A percentile compares a stretch with the other conserved stretches of the same genome.
Conservation (phyloP, 2,329 filamentous ascomycete genomes). For the Trichophyton schoenleinii region DNA sequence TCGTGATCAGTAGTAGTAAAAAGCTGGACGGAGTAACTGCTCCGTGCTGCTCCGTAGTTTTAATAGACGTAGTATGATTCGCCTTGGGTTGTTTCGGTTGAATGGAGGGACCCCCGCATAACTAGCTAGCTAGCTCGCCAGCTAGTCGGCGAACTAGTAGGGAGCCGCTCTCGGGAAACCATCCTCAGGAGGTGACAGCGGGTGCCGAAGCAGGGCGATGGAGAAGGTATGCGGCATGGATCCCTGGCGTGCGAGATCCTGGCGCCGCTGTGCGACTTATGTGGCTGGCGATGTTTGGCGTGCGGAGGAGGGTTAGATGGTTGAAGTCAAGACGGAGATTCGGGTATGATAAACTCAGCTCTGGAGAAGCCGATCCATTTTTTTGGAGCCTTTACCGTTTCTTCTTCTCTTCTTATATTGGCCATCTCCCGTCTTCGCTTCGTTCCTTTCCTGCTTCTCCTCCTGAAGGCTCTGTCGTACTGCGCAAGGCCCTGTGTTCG, state of each 20-base stretch:
- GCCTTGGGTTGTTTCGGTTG: not conserved
- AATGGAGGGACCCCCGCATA: too few species aligned
- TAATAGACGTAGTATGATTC: too few species aligned
- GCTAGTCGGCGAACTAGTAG: not conserved
- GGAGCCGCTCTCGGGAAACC: not conserved
- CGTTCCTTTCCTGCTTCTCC: not conserved
- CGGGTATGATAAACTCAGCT: not conserved
- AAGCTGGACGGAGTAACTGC: not conserved
- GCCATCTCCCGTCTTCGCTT: not conserved
- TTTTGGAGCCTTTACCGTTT: too few species aligned
- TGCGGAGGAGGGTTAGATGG: not conserved
- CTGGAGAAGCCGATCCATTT: not conserved
- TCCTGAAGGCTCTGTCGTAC: not conserved
- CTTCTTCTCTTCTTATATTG: not conserved
- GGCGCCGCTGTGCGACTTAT: not conserved
- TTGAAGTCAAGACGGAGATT: not conserved
- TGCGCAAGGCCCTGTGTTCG: not conserved
- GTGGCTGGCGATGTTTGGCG: not conserved
- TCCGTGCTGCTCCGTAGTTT: not conserved
- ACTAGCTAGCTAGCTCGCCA: too few species aligned
- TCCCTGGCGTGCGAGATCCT: not conserved
- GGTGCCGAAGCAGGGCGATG: not conserved
- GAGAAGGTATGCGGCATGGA: not conserved
- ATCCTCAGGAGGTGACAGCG: not conserved
- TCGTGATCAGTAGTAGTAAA: not conserved